A percentile compares a stretch with the other conserved stretches of the same genome.
Evolutionary conservation across 2,329 filamentous ascomycete species (phyloP).

Genomic region (Thielaviopsis punctulata): DNA sequence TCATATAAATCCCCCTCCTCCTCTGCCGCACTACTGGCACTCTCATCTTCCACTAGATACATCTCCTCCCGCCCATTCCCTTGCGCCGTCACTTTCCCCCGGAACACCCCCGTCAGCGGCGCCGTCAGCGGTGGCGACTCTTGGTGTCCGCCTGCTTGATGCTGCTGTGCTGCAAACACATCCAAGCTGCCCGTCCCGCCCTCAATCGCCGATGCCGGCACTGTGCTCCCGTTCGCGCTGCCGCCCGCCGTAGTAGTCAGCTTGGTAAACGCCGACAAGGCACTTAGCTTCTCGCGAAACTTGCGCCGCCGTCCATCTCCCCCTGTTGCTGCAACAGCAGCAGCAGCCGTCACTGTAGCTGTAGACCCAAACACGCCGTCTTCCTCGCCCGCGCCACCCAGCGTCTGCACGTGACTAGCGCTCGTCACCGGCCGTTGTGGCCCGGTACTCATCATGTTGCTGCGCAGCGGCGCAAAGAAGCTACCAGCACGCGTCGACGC

Average conservation of each 20-base stretch:
- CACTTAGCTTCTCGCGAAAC: conserved; percentile 7
- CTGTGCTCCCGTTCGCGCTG: background rate
- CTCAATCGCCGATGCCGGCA: background rate
- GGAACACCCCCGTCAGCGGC: background rate
- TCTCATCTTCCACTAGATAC: conserved; percentile 9
- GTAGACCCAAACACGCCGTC: conserved; percentile 11
- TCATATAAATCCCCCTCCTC: too few relatives aligned
- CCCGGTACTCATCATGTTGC: conserved; percentile 12
- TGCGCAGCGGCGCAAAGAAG: background rate
- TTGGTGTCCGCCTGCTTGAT: background rate
- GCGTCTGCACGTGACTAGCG: conserved; percentile 15
- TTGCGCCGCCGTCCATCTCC: conserved; percentile 11
- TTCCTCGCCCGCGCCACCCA: background rate
- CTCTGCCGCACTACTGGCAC: too few relatives aligned
- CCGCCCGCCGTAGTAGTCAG: too few relatives aligned
- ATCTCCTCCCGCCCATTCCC: conserved; percentile 10
- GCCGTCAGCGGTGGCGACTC: background rate
- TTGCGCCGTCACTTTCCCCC: conserved; percentile 3
- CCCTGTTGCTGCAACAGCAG: conserved; percentile 17
- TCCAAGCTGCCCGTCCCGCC: too few relatives aligned
- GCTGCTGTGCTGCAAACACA: too few relatives aligned
- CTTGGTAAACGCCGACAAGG: conserved; percentile 9
- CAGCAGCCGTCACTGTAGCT: conserved; percentile 15
- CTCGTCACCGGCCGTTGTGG: conserved; percentile 19
- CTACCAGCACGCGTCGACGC: background rate